Base-by-base conservation (phyloP, 768 basidiomycete species). In the Butyriboletus loyo region DNA sequence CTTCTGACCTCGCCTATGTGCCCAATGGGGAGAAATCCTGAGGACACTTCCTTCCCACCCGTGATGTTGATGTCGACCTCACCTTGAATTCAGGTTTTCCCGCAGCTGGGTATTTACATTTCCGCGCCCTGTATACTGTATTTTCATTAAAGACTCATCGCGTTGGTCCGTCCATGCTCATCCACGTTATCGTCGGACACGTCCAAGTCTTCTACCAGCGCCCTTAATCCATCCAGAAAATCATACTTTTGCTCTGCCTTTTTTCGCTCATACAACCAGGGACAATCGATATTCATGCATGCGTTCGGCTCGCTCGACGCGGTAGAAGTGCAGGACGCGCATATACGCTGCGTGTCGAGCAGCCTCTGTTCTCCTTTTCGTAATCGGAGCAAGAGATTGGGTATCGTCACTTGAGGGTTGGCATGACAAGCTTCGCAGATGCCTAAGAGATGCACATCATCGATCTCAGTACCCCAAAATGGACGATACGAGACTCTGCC, bases 201-300 rank as follows among this genome's bases (percentile, higher is more conserved):
- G 35, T 61, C 64, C 49, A 67, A 21, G 21, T 67, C 59, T 28
- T 71, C 66, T 7, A 76, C 55, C 14, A 76, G 25, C 30, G 58
- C 65, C 19, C 60, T 55, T 13, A 75, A 46, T 8, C 62, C 63
- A 14, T 66, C 65, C 22, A 75, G 47, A n/a, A 50, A 60, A 39
- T 68, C 69, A 6, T 55, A 40, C 52, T 71, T 75, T 53, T 66
- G 61, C 54, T 86, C 83, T 6, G 78, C 74, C 59, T 82, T 85
- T 54, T 78, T 81, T 32, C 91, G 75, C 28, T 85, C 80, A 59
- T 83, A 97, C 31, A 93, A 68, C 83, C 90, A 87, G 0, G 86
- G 80, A 65, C 95, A 98, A 63, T 97, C 93, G 41, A 90, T 72
- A 8, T 90, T 92, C 61, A 88, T 84, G 69, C 95, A 98, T 31